Evolutionary conservation across 1,284 basidiomycete genomes (phyloP).

Genomic region (Ceratobasidium sp.): DNA sequence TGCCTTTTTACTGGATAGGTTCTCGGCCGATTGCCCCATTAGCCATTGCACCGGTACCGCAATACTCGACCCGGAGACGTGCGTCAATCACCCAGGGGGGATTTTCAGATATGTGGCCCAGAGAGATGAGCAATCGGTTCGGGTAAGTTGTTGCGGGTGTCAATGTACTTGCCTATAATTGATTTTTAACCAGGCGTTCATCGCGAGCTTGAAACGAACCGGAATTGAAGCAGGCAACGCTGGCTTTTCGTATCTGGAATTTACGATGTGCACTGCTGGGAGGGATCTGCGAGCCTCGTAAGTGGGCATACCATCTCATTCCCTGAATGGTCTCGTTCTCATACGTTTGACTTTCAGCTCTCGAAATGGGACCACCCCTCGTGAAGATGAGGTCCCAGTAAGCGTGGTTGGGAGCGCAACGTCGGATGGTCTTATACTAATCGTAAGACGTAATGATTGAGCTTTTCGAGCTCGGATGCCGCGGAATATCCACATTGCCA

Average conservation of each 20-base stretch:
- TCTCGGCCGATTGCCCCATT: slow-evolving; percentile 69
- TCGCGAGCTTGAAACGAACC: slow-evolving; percentile 13
- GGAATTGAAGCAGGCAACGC: slow-evolving; percentile 25
- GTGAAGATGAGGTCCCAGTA: slow-evolving; percentile 24
- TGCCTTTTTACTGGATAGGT: slow-evolving; percentile 78
- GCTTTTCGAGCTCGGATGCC: not conserved
- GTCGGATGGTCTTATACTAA: slow-evolving; percentile 33
- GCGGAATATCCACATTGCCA: not conserved
- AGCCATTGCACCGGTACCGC: slow-evolving; percentile 77
- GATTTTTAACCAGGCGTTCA: slow-evolving; percentile 14
- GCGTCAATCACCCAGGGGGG: slow-evolving; percentile 63
- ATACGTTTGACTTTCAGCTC: not conserved
- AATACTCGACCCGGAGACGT: slow-evolving; percentile 65
- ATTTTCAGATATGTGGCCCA: slow-evolving; percentile 77
- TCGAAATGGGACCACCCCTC: not conserved
- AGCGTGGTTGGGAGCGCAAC: slow-evolving; percentile 35
- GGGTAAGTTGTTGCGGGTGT: slow-evolving; percentile 48
- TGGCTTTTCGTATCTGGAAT: slow-evolving; percentile 15
- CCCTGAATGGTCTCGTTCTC: not conserved
- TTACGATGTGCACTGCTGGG: slow-evolving; percentile 31
- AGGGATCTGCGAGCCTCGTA: slow-evolving; percentile 14
- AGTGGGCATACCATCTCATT: not conserved
- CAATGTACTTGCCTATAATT: not conserved
- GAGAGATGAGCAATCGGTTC: slow-evolving; percentile 70
- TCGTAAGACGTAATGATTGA: slow-evolving; percentile 28